Conservation (phyloP, 495 filamentous ascomycete species). For the Bryoglossum gracile region DNA sequence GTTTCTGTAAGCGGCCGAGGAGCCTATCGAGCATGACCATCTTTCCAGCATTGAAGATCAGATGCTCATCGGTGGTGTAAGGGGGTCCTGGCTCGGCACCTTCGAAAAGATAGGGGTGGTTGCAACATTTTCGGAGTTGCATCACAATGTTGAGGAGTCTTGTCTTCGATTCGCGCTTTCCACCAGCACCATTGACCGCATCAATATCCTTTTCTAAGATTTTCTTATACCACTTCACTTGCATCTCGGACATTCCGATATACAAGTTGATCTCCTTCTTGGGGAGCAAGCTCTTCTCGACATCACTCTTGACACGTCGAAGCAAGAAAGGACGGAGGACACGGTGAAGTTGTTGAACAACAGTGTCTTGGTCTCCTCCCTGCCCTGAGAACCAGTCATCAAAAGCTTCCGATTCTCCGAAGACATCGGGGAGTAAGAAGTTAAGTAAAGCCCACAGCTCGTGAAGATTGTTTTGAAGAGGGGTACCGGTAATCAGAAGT, state of each 20-base stretch:
- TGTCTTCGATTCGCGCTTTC: conserved; percentile 97
- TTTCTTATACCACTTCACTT: conserved; percentile 98
- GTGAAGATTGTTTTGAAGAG: conserved; percentile 96
- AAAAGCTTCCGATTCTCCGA: conserved; percentile 95
- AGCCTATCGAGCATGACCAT: conserved; percentile 97
- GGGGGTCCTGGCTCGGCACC: conserved; percentile 96
- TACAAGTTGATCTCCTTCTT: conserved; percentile 98
- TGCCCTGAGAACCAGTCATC: conserved; percentile 96
- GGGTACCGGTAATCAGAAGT: conserved; percentile 93
- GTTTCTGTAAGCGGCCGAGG: conserved; percentile 68
- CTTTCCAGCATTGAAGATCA: conserved; percentile 89
- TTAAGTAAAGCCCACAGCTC: conserved; percentile 99
- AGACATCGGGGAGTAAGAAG: conserved; percentile 94
- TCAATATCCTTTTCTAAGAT: conserved; percentile 99
- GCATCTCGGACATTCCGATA: conserved; percentile 98
- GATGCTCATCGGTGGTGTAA: conserved; percentile 96
- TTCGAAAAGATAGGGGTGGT: conserved; percentile 98
- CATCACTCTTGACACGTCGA: conserved; percentile 94
- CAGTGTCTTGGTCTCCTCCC: conserved; percentile 81
- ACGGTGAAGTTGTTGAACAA: conserved; percentile 94
- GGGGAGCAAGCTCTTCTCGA: conserved; percentile 94
- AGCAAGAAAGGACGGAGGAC: conserved; percentile 91
- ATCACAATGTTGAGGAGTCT: conserved; percentile 99
- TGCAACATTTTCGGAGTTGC: conserved; percentile 98
- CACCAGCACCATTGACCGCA: conserved; percentile 93